Evolutionary conservation across 768 basidiomycete genomes (phyloP).

Genomic region (Xerocomus spinulosus): DNA sequence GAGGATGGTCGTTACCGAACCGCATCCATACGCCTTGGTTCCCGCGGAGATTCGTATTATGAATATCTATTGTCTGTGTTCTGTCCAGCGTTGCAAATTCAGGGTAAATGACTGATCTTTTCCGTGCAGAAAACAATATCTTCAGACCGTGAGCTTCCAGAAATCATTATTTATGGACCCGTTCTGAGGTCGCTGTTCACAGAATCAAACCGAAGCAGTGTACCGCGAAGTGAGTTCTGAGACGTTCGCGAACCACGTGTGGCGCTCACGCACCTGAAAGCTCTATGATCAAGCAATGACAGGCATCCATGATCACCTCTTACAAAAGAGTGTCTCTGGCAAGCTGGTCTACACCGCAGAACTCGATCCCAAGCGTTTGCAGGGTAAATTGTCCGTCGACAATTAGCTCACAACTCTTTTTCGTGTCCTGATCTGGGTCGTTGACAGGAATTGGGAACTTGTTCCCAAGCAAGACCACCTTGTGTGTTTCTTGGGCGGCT

Average conservation of each 20-base stretch:
- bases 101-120: conserved; percentile 3
- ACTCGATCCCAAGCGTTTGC: conserved; percentile 54
- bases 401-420: not conserved
- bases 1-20: conserved; percentile 49
- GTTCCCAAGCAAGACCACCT: conserved; percentile 93
- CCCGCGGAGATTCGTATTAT: conserved; percentile 91
- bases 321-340: conserved; percentile 56
- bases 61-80: conserved; percentile 74
- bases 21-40: conserved; percentile 82
- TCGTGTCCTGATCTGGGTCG: conserved; percentile 5
- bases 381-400: conserved; percentile 33
- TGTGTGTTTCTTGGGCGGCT: conserved; percentile 91
- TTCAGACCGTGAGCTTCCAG: conserved; percentile 27
- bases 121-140: conserved; percentile 26
- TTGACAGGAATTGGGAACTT: conserved; percentile 61
- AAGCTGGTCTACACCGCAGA: conserved; percentile 79
- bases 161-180: not conserved
- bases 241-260: not conserved
- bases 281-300: conserved; percentile 89
- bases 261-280: conserved; percentile 34
- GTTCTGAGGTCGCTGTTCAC: conserved; percentile 5
- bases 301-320: conserved; percentile 70
- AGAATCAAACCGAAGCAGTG: conserved; percentile 70
- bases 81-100: not conserved
- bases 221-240: conserved; percentile 62